Conservation (phyloP, 371 early-diverging fungal genomes). For the Nematocida sp. region DNA sequence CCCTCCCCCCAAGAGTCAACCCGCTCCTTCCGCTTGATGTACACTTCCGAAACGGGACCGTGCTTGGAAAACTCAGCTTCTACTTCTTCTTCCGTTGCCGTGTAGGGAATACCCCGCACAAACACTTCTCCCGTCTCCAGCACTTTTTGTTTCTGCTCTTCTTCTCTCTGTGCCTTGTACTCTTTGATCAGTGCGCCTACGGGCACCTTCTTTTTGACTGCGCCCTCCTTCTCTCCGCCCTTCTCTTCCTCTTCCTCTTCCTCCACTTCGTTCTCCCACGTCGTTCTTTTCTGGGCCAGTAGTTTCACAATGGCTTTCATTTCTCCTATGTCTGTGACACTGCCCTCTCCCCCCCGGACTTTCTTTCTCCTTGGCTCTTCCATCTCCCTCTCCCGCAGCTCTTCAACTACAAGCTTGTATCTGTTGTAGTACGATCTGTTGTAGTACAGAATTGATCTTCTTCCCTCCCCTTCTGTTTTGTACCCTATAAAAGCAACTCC, state of each 20-base stretch:
- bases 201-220: conserved; percentile 7
- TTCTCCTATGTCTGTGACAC: not conserved
- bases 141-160: conserved; percentile 26
- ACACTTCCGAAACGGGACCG: conserved; percentile 31
- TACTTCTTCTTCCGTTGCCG: conserved; percentile 76
- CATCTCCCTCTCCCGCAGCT: not conserved
- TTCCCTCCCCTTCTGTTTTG: conserved; percentile 35
- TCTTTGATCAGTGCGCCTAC: conserved; percentile 5
- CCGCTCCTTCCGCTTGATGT: conserved; percentile 50
- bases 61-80: conserved; percentile 85
- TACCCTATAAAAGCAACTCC: conserved; percentile 63
- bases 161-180: conserved; percentile 4
- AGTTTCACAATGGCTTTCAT: conserved; percentile 52
- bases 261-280: not conserved
- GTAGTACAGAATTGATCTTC: conserved; percentile 43
- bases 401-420: conserved; percentile 14
- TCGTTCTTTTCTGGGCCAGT: conserved; percentile 47
- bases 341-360: conserved; percentile 10
- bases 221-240: conserved; percentile 6
- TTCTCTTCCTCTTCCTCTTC: conserved; percentile 18
- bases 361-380: conserved; percentile 38
- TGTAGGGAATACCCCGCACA: conserved; percentile 72
- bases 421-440: conserved; percentile 49
- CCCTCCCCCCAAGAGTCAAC: conserved; percentile 52
- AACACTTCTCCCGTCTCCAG: conserved; percentile 42